phyloP scores from a whole-genome alignment of 163 green algal species.

The Scenedesmus sp. region DNA sequence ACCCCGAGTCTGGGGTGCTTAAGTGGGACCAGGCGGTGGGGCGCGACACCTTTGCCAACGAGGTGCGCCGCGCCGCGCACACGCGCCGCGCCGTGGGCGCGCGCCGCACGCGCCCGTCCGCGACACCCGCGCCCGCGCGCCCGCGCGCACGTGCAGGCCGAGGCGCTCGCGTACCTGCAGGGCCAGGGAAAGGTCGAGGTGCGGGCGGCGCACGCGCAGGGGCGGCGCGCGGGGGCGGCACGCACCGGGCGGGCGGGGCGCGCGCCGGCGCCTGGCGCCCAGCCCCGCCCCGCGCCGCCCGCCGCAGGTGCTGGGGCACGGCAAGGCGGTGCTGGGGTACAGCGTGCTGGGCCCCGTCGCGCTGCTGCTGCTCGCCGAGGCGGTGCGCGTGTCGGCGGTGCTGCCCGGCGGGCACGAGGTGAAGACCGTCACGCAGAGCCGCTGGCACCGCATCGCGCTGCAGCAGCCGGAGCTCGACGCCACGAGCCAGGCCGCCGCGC shows the following conservation, averaged over 20 bases:
- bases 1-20: constrained; percentile 47
- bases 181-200: constrained; percentile 15
- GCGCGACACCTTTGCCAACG: constrained; percentile 47
- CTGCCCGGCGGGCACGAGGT: constrained; percentile 70
- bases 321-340: constrained; percentile 69
- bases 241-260: not conserved
- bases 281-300: not conserved
- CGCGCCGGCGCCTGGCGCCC: not conserved
- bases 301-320: constrained; percentile 57
- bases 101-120: too few relatives aligned
- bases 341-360: constrained; percentile 63
- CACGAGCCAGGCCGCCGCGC: constrained; percentile 41
- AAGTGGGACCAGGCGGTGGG: constrained; percentile 47
- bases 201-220: not conserved
- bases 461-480: constrained; percentile 50
- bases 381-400: constrained; percentile 55
- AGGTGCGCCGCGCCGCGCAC: constrained; percentile 25
- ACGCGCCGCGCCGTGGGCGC: too few relatives aligned
- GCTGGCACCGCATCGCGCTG: constrained; percentile 66
- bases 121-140: too few relatives aligned
- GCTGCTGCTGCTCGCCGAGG: constrained; percentile 70
- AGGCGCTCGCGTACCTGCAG: constrained; percentile 41
- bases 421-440: constrained; percentile 62
- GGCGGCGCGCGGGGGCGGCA: not conserved
- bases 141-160: too few relatives aligned